These are phyloP conservation scores for Prosopis cineraria DNA, from an alignment of 306 rosid genomes.

Conservation along the genomic window DNA sequence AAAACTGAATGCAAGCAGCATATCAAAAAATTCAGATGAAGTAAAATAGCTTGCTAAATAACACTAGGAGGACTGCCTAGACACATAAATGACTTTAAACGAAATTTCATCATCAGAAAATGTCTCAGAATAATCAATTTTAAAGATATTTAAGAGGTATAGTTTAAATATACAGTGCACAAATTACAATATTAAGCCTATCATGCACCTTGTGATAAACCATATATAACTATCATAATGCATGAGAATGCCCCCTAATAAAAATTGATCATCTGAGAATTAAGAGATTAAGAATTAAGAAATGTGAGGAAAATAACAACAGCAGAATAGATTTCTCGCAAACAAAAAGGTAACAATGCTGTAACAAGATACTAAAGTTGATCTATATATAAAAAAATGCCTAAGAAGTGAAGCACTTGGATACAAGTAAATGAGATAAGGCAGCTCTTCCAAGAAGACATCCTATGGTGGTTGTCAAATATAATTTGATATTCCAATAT, in stretches of 20 bases:
- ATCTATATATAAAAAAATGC: neutral
- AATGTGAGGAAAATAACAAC: neutral
- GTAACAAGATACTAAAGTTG: neutral
- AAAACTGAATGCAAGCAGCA: neutral
- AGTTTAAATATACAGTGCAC: neutral
- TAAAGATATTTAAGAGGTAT: neutral
- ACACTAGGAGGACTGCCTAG: neutral
- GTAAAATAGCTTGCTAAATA: neutral
- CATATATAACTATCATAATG: neutral
- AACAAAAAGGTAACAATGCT: neutral
- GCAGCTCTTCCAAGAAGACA: neutral
- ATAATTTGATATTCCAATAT: neutral
- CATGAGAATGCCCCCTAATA: neutral
- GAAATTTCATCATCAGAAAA: neutral
- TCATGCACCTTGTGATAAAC: neutral
- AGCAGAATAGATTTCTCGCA: neutral
- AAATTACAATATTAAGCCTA: neutral
- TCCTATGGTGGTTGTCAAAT: neutral
- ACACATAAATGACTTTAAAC: neutral
- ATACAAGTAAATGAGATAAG: slow-evolving; percentile 1
- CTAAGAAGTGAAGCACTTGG: neutral
- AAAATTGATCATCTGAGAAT: neutral
- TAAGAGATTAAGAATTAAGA: neutral
- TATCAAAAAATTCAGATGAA: neutral
- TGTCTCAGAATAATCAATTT: neutral